Evolutionary conservation across 2,329 filamentous ascomycete species (phyloP).

Genomic region (Emergomyces pasteurianus): DNA sequence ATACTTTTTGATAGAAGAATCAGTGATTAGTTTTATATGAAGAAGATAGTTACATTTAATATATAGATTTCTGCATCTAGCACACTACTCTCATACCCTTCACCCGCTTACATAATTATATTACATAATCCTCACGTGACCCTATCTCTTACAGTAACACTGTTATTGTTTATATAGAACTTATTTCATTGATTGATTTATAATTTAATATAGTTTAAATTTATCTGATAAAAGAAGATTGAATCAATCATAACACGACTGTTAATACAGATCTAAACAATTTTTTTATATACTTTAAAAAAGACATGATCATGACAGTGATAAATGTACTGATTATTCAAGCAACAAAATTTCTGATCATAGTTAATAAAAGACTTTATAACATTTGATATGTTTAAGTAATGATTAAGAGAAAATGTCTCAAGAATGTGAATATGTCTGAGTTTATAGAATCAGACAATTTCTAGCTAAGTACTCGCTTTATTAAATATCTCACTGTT

Average conservation of each 20-base stretch:
- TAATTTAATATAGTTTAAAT: slow-evolving; percentile 15
- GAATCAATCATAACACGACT: slow-evolving; percentile 14
- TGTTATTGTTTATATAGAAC: neutral
- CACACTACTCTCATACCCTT: too few species aligned
- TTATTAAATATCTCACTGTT: slow-evolving; percentile 17
- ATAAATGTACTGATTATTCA: slow-evolving; percentile 17
- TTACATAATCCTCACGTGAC: too few species aligned
- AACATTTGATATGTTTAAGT: slow-evolving; percentile 14
- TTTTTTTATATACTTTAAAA: slow-evolving; percentile 18
- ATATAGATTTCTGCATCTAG: too few species aligned
- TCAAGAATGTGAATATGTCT: slow-evolving; percentile 20
- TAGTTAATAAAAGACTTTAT: slow-evolving; percentile 16
- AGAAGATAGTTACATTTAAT: too few species aligned
- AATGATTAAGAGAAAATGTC: slow-evolving; percentile 21
- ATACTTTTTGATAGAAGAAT: too few species aligned
- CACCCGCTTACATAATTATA: too few species aligned
- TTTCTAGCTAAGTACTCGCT: slow-evolving; percentile 14
- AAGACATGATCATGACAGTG: slow-evolving; percentile 24
- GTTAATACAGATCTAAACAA: slow-evolving; percentile 14
- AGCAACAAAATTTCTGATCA: slow-evolving; percentile 18
- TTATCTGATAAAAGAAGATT: slow-evolving; percentile 15
- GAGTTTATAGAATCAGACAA: slow-evolving; percentile 18
- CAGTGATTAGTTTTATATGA: too few species aligned
- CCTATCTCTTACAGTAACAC: too few species aligned
- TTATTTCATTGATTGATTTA: slow-evolving; percentile 8